Evolutionary conservation across 257 asterid genomes (phyloP), one percentile per base, ranked within the genome.

Genomic region (Nicotiana paniculata): DNA sequence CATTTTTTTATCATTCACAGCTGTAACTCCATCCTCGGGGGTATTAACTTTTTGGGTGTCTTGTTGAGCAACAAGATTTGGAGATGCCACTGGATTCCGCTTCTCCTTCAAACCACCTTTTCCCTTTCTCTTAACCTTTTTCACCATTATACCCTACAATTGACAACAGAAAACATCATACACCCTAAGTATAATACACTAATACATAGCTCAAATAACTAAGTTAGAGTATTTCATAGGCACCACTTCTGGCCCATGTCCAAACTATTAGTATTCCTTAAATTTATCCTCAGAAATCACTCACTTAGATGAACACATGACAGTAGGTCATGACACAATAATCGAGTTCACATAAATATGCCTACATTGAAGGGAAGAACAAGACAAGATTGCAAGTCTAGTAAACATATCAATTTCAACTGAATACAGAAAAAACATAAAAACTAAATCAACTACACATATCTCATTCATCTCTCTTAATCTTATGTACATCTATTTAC

Each of bases 71-170:
- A 51, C 83, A 35, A 82, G 48, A 55, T 68, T 82, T 0, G 87
- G 81, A 85, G 93, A 65, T 26, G 85, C 81, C 55, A 90, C 70
- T 15, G 87, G 70, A 82, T 83, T 86, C 85, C 82, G 84, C 83
- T 90, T 96, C 85, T 89, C 95, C 90, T 88, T 93, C 10, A 83
- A 91, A 76, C 82, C 93, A 86, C 88, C 89, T 87, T 84, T 90
- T 43, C 83, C 82, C 81, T 93, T 93, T 93, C 87, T 95, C 84
- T 91, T 95, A 65, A 81, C 91, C 85, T 93, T 95, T 82, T 95
- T 95, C 88, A 90, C 97, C 97, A 95, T 95, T 86, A 81, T 82
- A 79, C 46, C 93, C 97, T 92, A 82, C 61, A 85, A 57, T 81
- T 81, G 57, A 72, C 87, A 70, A 61, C 70, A 77, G 75, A 55